Evolutionary conservation across 2,329 filamentous ascomycete species (phyloP), one percentile per base, ranked within the genome.

Genomic region (Aschersonia sp.): DNA sequence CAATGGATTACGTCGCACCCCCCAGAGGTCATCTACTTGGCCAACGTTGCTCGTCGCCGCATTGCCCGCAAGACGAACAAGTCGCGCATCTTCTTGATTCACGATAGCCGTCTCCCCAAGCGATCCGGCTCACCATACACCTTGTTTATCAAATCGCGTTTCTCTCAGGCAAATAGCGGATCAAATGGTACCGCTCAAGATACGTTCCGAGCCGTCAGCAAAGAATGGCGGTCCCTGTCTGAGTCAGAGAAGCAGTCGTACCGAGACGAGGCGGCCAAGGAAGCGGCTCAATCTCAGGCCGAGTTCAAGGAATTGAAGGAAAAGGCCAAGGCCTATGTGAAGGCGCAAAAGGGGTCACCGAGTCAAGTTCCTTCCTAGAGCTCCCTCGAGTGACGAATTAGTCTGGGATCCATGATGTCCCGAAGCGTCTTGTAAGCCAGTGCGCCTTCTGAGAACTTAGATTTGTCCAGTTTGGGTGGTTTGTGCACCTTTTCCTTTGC

Each of bases 21-120:
- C 4, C 58, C 62, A 4, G 55, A 58, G 45, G 59, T 64, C 32
- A 70, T 77, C 47, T 51, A 56, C 44, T 50, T 59, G 2, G 74
- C 75, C 51, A 77, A 75, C 63, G 52, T 50, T 2, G 71, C 73
- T 29, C 76, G 76, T 48, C 51, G 43, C 6, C 51, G 50, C 30
- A 65, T 79, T 44, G 60, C 59, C 48, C 63, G 57, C 47, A 63
- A 66, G 47, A 55, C 56, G 46, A 51, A 55, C 45, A 55, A 58
- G 52, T 55, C 57, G 52, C 42, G 47, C 29, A 4, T 32, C 41
- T n/a, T 46, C 14, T 1, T 47, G 14, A 67, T 79, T 52, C 52
- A 50, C 2, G 76, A 79, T 54, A 60, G 67, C 3, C 74, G 76
- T 41, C 51, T 63, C 35, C 75, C 75, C 52, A 70, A 67, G 58